Percentiles rank a stretch among this genome's conserved stretches.
phyloP scores from a whole-genome alignment of 83 land plant species.

The Picea abies region DNA sequence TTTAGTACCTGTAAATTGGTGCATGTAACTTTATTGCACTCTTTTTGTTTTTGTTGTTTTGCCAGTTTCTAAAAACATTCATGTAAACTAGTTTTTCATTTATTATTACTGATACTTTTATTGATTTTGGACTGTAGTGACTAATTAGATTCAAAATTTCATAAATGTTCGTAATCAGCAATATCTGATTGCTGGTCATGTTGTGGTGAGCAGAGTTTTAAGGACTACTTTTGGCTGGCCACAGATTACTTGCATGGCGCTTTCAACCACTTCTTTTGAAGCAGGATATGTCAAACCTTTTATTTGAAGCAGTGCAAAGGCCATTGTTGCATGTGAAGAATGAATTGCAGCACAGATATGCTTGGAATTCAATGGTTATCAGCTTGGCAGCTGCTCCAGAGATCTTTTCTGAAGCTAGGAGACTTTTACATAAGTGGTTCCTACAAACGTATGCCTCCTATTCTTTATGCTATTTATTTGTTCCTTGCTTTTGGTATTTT shows the following conservation, averaged over 20 bases:
- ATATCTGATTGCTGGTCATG: background rate
- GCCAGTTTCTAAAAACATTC: too few species aligned
- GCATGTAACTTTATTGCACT: too few species aligned
- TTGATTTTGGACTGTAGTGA: too few species aligned
- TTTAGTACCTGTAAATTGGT: too few species aligned
- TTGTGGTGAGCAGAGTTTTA: conserved; percentile 20
- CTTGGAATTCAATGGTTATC: conserved; percentile 20
- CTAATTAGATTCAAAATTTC: too few species aligned
- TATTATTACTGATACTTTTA: too few species aligned
- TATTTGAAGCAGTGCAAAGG: conserved; percentile 25
- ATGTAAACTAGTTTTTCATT: too few species aligned
- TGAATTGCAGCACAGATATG: conserved; percentile 16
- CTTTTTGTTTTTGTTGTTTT: too few species aligned
- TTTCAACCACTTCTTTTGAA: conserved; percentile 31
- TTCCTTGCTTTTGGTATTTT: conserved; percentile 1
- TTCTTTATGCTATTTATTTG: background rate
- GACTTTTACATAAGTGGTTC: conserved; percentile 32
- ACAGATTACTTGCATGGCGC: conserved; percentile 41
- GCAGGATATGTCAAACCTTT: conserved; percentile 28
- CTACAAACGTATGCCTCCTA: conserved; percentile 22
- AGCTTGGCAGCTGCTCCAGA: conserved; percentile 41
- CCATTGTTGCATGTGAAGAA: conserved; percentile 18
- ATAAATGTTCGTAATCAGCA: too few species aligned
- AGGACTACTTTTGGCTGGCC: conserved; percentile 27
- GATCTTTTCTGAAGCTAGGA: conserved; percentile 31